These are phyloP conservation scores for Suillus ampliporus DNA, from an alignment of 768 basidiomycete species.

Conservation along the genomic window DNA sequence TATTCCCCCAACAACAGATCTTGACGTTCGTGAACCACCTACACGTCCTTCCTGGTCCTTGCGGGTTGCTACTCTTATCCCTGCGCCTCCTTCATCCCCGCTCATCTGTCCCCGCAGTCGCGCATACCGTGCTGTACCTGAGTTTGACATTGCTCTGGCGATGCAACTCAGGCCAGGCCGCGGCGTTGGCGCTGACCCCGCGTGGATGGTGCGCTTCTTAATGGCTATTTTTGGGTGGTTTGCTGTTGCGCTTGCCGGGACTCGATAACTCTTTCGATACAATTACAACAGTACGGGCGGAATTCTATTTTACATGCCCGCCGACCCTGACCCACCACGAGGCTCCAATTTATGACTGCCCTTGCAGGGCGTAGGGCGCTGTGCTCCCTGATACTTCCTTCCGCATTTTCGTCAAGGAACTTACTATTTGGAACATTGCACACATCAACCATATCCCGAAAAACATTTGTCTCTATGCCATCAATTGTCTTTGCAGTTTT, in stretches of 20 bases:
- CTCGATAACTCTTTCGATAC: slow-evolving; percentile 18
- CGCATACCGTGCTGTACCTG: slow-evolving; percentile 47
- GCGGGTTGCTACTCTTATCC: slow-evolving; percentile 27
- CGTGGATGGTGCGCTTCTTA: slow-evolving; percentile 80
- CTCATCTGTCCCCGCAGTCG: slow-evolving; percentile 29
- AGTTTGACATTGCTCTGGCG: slow-evolving; percentile 70
- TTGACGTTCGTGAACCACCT: slow-evolving; percentile 21
- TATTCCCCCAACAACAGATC: slow-evolving; percentile 11
- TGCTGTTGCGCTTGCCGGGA: slow-evolving; percentile 58
- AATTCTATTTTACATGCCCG: slow-evolving; percentile 1
- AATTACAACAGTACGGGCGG: neutral
- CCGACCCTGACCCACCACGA: slow-evolving; percentile 7
- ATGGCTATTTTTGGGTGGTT: slow-evolving; percentile 85
- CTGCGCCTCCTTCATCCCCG: slow-evolving; percentile 20
- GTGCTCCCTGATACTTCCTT: slow-evolving; percentile 15
- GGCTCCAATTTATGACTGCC: neutral
- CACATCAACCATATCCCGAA: neutral
- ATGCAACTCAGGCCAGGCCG: slow-evolving; percentile 80
- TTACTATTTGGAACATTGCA: slow-evolving; percentile 2
- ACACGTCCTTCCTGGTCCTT: slow-evolving; percentile 37
- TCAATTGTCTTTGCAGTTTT: neutral
- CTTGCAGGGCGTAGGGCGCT: slow-evolving; percentile 5
- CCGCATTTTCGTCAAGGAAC: slow-evolving; percentile 26
- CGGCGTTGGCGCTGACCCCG: slow-evolving; percentile 72
- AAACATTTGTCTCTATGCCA: neutral